phyloP scores from a whole-genome alignment of 768 basidiomycete genomes.

The Leccinum uliginosum region DNA sequence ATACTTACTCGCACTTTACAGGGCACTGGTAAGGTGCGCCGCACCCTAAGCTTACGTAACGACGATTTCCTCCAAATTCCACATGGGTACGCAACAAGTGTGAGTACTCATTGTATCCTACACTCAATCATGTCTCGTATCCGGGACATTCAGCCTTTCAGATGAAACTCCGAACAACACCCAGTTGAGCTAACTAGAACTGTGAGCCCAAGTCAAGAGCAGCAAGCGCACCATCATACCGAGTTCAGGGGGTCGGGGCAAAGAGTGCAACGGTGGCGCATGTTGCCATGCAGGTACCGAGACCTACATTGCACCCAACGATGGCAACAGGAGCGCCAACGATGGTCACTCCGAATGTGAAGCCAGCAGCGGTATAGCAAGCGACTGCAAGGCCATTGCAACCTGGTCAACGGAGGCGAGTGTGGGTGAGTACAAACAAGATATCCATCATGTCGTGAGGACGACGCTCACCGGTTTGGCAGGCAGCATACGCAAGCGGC shows the following conservation, averaged over 20 bases:
- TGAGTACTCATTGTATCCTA: neutral
- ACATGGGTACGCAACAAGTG: neutral
- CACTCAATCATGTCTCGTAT: neutral
- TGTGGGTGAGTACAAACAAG: neutral
- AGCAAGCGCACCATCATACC: neutral
- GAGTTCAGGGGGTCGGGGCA: slow-evolving; percentile 19
- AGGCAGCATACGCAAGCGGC: slow-evolving; percentile 21
- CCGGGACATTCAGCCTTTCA: neutral
- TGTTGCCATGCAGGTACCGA: slow-evolving; percentile 10
- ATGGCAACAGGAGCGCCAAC: slow-evolving; percentile 18
- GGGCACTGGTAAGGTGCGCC: slow-evolving; percentile 57
- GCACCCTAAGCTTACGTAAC: too few relatives aligned
- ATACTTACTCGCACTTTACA: slow-evolving; percentile 52
- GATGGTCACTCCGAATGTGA: slow-evolving; percentile 21
- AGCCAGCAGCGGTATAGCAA: slow-evolving; percentile 24
- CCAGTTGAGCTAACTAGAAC: neutral
- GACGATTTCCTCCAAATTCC: neutral
- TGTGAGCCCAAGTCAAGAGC: neutral
- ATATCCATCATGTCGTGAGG: too few relatives aligned
- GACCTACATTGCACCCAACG: slow-evolving; percentile 17
- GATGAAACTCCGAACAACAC: neutral
- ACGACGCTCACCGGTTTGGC: slow-evolving; percentile 17
- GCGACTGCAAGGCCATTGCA: slow-evolving; percentile 20
- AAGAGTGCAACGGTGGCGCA: slow-evolving; percentile 14
- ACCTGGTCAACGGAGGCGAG: slow-evolving; percentile 7